A percentile compares a stretch with the other conserved stretches of the same genome.
These are phyloP conservation scores for Shiraia sp. DNA, from an alignment of 2,329 filamentous ascomycete genomes.

Conservation along the genomic window DNA sequence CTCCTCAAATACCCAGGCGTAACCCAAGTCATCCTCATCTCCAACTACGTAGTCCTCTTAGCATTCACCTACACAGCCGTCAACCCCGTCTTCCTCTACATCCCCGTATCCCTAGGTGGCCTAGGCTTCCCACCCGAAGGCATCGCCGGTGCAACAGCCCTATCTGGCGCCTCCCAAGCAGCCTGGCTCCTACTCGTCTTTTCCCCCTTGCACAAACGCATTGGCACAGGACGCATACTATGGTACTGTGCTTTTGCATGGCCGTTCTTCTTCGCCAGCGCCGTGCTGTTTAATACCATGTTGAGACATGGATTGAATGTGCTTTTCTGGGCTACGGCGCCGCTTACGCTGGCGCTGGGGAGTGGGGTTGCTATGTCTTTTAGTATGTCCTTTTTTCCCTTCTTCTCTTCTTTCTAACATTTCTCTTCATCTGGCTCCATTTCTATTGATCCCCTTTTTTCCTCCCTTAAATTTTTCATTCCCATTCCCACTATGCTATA, in stretches of 20 bases:
- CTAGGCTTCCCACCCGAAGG: slow-evolving; percentile 63
- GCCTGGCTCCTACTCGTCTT: slow-evolving; percentile 73
- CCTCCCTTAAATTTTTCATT: no score
- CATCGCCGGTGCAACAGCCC: slow-evolving; percentile 69
- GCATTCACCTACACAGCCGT: slow-evolving; percentile 74
- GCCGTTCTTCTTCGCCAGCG: slow-evolving; percentile 64
- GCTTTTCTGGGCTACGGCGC: slow-evolving; percentile 62
- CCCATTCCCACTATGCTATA: no score
- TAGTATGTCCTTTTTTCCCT: slow-evolving; percentile 46
- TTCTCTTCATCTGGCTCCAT: no score
- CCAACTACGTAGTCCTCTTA: slow-evolving; percentile 68
- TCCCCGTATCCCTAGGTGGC: slow-evolving; percentile 64
- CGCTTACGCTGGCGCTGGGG: slow-evolving; percentile 56
- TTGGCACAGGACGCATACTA: slow-evolving; percentile 70
- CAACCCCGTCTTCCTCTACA: slow-evolving; percentile 70
- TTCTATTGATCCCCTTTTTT: no score
- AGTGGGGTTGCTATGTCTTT: slow-evolving; percentile 70
- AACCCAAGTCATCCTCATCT: slow-evolving; percentile 66
- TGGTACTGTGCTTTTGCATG: slow-evolving; percentile 61
- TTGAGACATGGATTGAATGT: slow-evolving; percentile 51
- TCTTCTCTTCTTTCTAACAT: not conserved
- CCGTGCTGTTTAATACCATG: slow-evolving; percentile 61
- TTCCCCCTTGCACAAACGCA: slow-evolving; percentile 65
- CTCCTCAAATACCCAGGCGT: slow-evolving; percentile 69
- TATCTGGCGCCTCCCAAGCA: slow-evolving; percentile 68